Base-by-base conservation (phyloP, 2,329 filamentous ascomycete genomes). In the Fonsecaea monophora region DNA sequence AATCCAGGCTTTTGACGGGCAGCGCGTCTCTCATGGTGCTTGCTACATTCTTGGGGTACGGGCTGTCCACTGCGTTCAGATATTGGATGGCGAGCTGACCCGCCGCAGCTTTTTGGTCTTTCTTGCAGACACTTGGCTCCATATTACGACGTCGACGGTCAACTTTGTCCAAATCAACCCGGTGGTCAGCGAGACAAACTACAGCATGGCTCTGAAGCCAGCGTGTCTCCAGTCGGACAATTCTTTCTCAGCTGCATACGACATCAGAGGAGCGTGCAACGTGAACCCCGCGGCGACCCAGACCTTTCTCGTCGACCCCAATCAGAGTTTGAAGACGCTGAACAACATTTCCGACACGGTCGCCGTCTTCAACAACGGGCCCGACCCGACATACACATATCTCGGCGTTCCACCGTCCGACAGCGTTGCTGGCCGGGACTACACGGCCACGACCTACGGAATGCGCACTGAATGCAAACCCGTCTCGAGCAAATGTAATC, bases 81-180 rank as follows among this genome's bases (percentile, higher is more conserved):
- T 4, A n/a, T 32, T 32, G 15, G 15, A 5, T 15, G 38, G 12
- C 12, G 5, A 15, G 38, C 38, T 42, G 13, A 42, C 38, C 13
- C 1, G 12, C 25, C 5, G n/a, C 13, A 38, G 18, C 30, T 37
- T 7, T 50, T 35, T 55, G 48, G 37, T 45, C 45, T 35, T 13
- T 62, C 18, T 42, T n/a, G 71, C 68, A 10, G 73, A 74, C 59
- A 74, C 72, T 6, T 75, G 73, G 73, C 69, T 75, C 40, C 72
- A 75, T 57, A 45, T 75, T 25, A 68, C 68, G n/a, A 73, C 70
- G 10, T 71, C 69, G 5, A 73, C 73, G 13, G 70, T 74, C 4
- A 59, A 60, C n/a, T 68, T 72, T 15, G 62, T 65, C 9, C 64
- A 70, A 21, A 58, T 71, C 56, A 45, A 18, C 18, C 56, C 56